These are phyloP conservation scores for Phaeotremella fagi DNA, from an alignment of 768 basidiomycete species.

Conservation along the genomic window DNA sequence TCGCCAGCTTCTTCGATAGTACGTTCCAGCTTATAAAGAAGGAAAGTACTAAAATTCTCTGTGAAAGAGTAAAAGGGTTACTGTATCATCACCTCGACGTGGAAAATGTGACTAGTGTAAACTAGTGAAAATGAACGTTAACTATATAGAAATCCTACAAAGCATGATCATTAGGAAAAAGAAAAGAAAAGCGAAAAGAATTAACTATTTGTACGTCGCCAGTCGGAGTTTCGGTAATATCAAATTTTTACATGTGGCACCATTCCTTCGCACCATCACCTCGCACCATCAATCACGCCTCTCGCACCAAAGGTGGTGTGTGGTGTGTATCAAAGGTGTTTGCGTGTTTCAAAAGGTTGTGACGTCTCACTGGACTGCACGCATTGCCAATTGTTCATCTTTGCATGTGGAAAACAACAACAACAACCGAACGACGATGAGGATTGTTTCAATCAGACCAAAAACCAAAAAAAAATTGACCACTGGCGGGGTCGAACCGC, in stretches of 20 bases:
- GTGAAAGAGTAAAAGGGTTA: slow-evolving; percentile 45
- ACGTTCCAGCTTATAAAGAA: not conserved
- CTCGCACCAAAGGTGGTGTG: not conserved
- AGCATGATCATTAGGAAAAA: slow-evolving; percentile 11
- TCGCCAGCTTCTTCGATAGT: slow-evolving; percentile 47
- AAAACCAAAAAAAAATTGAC: slow-evolving; percentile 9
- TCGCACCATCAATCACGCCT: not conserved
- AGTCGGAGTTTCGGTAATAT: not conserved
- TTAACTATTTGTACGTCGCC: not conserved
- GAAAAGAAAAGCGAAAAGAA: too few species aligned
- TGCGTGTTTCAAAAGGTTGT: too few species aligned
- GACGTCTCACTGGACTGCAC: too few species aligned
- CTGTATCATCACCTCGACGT: slow-evolving; percentile 47
- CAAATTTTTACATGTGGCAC: not conserved
- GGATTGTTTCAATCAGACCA: not conserved
- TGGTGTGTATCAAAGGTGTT: not conserved
- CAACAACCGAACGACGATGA: not conserved
- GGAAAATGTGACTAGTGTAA: slow-evolving; percentile 46
- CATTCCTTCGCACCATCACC: not conserved
- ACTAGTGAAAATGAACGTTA: slow-evolving; percentile 45
- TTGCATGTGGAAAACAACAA: not conserved
- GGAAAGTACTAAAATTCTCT: slow-evolving; percentile 31
- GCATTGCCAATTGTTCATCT: not conserved
- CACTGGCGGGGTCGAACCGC: slow-evolving; percentile 22
- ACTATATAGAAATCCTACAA: slow-evolving; percentile 47